A percentile compares a stretch with the other conserved stretches of the same genome.
Conservation (phyloP, 192 early-diverging fungal genomes). For the Coemansia sp. region DNA sequence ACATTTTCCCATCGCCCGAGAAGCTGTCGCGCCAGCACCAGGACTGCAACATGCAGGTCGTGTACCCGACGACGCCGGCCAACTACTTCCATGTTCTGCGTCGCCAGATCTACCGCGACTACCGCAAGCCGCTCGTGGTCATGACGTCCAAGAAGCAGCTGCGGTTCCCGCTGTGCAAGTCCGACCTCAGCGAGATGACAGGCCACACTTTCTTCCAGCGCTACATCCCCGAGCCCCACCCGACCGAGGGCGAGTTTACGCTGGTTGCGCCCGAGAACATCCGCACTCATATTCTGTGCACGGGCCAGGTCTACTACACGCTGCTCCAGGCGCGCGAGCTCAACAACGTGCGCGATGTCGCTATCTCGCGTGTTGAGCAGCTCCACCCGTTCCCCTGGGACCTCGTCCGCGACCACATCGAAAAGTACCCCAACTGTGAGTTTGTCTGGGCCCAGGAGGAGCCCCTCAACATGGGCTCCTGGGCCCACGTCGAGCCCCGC, state of each 20-base stretch:
- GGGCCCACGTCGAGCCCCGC: conserved; percentile 84
- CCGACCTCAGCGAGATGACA: conserved; percentile 76
- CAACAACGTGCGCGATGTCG: conserved; percentile 87
- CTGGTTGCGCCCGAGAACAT: conserved; percentile 81
- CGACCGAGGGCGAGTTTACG: conserved; percentile 61
- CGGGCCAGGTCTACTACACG: conserved; percentile 97
- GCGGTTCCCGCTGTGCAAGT: conserved; percentile 90
- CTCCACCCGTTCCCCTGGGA: conserved; percentile 95
- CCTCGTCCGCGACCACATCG: conserved; percentile 76
- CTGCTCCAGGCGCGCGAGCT: conserved; percentile 81
- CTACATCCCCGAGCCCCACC: conserved; percentile 90
- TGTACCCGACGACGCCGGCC: conserved; percentile 94
- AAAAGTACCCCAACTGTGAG: conserved; percentile 90
- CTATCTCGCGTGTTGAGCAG: conserved; percentile 94
- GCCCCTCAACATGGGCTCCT: conserved; percentile 90
- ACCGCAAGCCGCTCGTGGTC: conserved; percentile 90
- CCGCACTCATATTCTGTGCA: conserved; percentile 90
- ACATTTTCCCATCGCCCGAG: conserved; percentile 71
- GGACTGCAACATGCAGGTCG: conserved; percentile 98
- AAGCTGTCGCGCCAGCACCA: conserved; percentile 90
- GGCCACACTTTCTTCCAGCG: conserved; percentile 82
- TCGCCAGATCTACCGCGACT: conserved; percentile 95
- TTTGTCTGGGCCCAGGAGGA: conserved; percentile 97
- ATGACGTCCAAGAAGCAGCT: conserved; percentile 85
- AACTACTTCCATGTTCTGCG: conserved; percentile 97